These are phyloP conservation scores for Pleodorina starrii DNA, from an alignment of 139 green algal species.

Conservation along the genomic window DNA sequence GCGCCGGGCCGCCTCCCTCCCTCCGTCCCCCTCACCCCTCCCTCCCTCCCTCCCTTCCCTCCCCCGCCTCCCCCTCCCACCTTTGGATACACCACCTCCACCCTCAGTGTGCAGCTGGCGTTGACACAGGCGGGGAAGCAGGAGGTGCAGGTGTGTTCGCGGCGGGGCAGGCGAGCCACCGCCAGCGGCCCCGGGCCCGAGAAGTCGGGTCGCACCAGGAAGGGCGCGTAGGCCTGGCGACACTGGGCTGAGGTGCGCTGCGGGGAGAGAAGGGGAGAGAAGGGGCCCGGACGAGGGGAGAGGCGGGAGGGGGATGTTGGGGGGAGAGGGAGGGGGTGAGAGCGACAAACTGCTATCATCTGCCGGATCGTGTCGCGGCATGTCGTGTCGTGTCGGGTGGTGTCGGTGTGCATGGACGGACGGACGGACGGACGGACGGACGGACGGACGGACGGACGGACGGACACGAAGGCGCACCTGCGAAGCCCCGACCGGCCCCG, in stretches of 20 bases:
- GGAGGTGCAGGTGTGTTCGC: constrained; percentile 86
- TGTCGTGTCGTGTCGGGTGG: too few relatives aligned
- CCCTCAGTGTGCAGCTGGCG: constrained; percentile 75
- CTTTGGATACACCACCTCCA: constrained; percentile 81
- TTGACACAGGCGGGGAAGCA: constrained; percentile 81
- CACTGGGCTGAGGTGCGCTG: constrained; percentile 27
- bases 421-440: too few relatives aligned
- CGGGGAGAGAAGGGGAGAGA: not conserved
- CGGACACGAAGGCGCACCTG: too few relatives aligned
- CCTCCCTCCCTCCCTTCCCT: not conserved
- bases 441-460: too few relatives aligned
- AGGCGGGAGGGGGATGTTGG: too few relatives aligned
- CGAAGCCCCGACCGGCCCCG: too few relatives aligned
- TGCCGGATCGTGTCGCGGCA: too few relatives aligned
- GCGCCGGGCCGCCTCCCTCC: too few relatives aligned
- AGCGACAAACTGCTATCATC: too few relatives aligned
- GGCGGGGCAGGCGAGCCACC: constrained; percentile 65
- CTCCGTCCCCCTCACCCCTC: too few relatives aligned
- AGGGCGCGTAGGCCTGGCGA: constrained; percentile 11
- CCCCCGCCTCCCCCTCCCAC: constrained; percentile 5
- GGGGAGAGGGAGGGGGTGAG: too few relatives aligned
- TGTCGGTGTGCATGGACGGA: too few relatives aligned
- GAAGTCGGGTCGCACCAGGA: constrained; percentile 33
- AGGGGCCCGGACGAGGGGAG: not conserved
- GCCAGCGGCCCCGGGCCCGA: constrained; percentile 40